Base-by-base conservation (phyloP, 179 eudicot species). In the Gypsophila paniculata region DNA sequence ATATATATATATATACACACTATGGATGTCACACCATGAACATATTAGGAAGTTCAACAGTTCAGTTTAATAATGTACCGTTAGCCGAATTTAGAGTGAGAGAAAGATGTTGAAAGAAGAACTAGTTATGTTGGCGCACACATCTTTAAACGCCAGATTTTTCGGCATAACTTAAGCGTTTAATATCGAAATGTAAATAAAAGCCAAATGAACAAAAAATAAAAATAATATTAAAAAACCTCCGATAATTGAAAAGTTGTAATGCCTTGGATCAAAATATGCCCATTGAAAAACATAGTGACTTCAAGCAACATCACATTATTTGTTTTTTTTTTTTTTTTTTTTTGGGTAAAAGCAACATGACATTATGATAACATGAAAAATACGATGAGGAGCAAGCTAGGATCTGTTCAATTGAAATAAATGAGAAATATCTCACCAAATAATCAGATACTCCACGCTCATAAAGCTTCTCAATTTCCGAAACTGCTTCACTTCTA, bases 401-500 rank as follows among this genome's bases (percentile, higher is more conserved):
- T 38, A 61, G 22, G 18, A 32, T 17, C 23, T 13, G 13, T 46
- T 36, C 57, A 42, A 53, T 17, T 44, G 25, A 75, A 65, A 25
- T 59, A 68, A 13, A 52, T 3, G 34, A 57, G 70, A 0, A 6
- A 81, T 68, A 46, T 44, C 93, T 63, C 72, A 93, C 96, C 90
- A 89, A 82, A 83, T 93, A 93, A 81, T 91, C 96, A 76, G 80
- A 83, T 26, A 87, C 82, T 55, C 96, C 98, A 32, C 88, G 93
- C 73, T 90, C 96, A 69, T 87, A 93, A 25, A 93, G 86, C 84
- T 84, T 82, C 82, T 83, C 93, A 61, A 90, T 84, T 36, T 74
- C 79, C 46, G 78, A 32, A 66, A 89, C 70, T 63, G 86, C 85
- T 55, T 90, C 96, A 21, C 84, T 58, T 71, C 98, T 93, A 85